These are phyloP conservation scores for Amanita phalloides DNA, from an alignment of 768 basidiomycete species.

Conservation along the genomic window DNA sequence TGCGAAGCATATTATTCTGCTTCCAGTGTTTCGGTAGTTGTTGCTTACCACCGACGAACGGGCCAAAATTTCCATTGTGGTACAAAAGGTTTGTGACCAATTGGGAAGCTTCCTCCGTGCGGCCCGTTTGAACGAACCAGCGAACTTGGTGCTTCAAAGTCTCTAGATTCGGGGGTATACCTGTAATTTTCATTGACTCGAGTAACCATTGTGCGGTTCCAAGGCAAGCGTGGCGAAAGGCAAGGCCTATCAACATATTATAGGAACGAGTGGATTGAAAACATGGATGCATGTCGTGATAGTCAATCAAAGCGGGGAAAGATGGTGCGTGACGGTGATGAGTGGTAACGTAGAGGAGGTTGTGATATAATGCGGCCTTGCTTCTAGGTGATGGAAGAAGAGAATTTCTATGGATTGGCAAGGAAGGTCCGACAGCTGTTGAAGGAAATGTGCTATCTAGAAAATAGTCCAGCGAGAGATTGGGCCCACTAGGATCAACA, in stretches of 20 bases:
- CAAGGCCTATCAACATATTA: conserved; percentile 33
- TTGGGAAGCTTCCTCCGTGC: conserved; percentile 50
- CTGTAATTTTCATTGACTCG: conserved; percentile 30
- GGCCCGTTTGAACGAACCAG: conserved; percentile 41
- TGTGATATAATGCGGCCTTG: conserved; percentile 28
- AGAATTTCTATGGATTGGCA: neutral
- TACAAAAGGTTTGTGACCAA: conserved; percentile 19
- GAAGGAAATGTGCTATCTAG: neutral
- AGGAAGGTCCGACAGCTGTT: neutral
- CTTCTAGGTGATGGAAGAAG: conserved; percentile 16
- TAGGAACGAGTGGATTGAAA: conserved; percentile 33
- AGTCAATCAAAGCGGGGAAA: conserved; percentile 33
- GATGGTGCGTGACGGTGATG: conserved; percentile 17
- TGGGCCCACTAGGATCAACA: conserved; percentile 15
- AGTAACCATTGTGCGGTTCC: conserved; percentile 37
- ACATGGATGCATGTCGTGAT: conserved; percentile 29
- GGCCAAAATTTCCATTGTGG: conserved; percentile 1
- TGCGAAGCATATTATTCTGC: conserved; percentile 25
- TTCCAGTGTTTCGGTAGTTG: conserved; percentile 2
- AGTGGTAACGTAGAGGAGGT: conserved; percentile 28
- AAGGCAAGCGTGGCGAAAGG: conserved; percentile 40
- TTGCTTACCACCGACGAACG: neutral
- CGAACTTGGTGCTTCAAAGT: conserved; percentile 49
- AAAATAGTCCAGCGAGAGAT: neutral
- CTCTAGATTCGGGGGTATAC: conserved; percentile 34